phyloP scores from a whole-genome alignment of 768 basidiomycete species.

The Amanita jacksonii region DNA sequence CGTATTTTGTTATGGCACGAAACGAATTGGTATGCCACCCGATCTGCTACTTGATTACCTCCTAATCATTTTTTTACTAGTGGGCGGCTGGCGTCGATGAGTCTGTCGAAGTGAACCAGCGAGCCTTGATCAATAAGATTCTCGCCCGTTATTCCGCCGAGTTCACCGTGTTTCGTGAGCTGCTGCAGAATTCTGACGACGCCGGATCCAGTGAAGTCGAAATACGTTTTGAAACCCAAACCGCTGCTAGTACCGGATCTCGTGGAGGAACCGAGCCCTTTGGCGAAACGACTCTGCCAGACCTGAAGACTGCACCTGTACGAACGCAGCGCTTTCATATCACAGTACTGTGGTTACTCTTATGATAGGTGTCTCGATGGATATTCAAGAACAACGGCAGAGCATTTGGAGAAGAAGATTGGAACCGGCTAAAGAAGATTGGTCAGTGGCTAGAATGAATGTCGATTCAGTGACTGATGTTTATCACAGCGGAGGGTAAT shows the following conservation, averaged over 20 bases:
- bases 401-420: constrained; percentile 76
- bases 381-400: constrained; percentile 85
- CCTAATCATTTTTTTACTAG: constrained; percentile 17
- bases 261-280: constrained; percentile 18
- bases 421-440: constrained; percentile 85
- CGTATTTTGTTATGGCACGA: constrained; percentile 12
- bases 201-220: constrained; percentile 69
- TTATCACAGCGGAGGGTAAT: constrained; percentile 69
- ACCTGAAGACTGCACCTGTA: constrained; percentile 56
- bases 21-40: constrained; percentile 18
- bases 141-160: constrained; percentile 93
- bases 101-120: constrained; percentile 86
- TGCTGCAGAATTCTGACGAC: constrained; percentile 95
- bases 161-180: constrained; percentile 76
- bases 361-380: constrained; percentile 63
- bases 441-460: constrained; percentile 29
- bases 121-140: constrained; percentile 95
- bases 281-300: constrained; percentile 28
- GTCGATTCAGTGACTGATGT: background rate
- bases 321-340: constrained; percentile 12
- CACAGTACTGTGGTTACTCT: background rate
- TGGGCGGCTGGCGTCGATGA: constrained; percentile 63
- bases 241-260: constrained; percentile 14
- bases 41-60: background rate
- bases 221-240: constrained; percentile 68